Evolutionary conservation across 2,329 filamentous ascomycete species (phyloP).

Genomic region (Fusarium sp.): DNA sequence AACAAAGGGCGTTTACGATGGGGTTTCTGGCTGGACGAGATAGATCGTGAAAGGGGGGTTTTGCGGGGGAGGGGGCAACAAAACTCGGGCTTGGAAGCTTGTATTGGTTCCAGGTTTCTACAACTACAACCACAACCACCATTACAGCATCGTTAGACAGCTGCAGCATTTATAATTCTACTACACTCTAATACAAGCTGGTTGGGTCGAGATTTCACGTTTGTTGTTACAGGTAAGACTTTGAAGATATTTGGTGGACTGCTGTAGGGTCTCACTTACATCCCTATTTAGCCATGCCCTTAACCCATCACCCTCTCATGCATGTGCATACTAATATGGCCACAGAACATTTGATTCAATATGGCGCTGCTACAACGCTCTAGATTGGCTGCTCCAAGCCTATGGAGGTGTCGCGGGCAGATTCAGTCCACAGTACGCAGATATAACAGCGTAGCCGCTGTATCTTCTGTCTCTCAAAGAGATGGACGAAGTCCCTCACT

Average conservation of each 20-base stretch:
- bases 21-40: constrained; percentile 1
- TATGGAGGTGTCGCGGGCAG: constrained; percentile 39
- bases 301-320: background rate
- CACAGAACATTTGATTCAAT: constrained; percentile 11
- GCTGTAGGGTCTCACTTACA: constrained; percentile 11
- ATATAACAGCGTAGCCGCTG: constrained; percentile 37
- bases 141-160: background rate
- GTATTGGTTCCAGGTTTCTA: constrained; percentile 16
- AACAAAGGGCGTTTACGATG: constrained; percentile 32
- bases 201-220: constrained; percentile 11
- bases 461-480: constrained; percentile 26
- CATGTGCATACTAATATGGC: constrained; percentile 22
- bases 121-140: too few relatives aligned
- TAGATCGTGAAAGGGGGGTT: background rate
- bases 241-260: background rate
- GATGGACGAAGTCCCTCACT: constrained; percentile 1
- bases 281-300: background rate
- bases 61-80: constrained; percentile 27
- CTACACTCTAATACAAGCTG: background rate
- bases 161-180: background rate
- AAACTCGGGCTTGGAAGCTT: constrained; percentile 32
- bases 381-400: constrained; percentile 40
- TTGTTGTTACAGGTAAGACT: background rate
- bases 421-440: constrained; percentile 28
- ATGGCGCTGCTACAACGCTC: constrained; percentile 48